Evolutionary conservation across 2,329 filamentous ascomycete species (phyloP).

Genomic region (Aureobasidium pullulans): DNA sequence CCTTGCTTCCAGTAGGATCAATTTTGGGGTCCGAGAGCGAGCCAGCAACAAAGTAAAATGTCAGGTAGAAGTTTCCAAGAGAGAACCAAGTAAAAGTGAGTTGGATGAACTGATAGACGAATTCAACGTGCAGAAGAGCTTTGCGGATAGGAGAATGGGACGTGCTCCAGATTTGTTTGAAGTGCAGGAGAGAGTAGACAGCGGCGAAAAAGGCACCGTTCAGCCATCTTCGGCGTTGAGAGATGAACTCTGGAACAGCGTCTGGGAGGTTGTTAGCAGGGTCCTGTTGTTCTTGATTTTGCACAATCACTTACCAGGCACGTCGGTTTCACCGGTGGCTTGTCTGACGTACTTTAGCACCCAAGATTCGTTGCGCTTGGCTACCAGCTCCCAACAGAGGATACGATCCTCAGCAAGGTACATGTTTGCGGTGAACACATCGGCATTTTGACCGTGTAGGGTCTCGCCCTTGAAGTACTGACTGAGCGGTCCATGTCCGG

Average conservation of each 20-base stretch:
- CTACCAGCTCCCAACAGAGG: conserved; percentile 89
- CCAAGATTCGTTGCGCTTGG: conserved; percentile 91
- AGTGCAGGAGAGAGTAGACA: conserved; percentile 94
- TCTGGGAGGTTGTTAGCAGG: conserved; percentile 45
- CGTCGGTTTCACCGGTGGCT: conserved; percentile 95
- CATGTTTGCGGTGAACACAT: conserved; percentile 97
- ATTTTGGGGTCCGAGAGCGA: conserved; percentile 70
- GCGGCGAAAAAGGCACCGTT: conserved; percentile 98
- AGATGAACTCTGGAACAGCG: conserved; percentile 91
- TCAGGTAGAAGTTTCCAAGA: conserved; percentile 94
- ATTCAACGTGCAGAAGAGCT: conserved; percentile 86
- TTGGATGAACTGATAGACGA: conserved; percentile 88
- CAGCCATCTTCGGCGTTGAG: conserved; percentile 90
- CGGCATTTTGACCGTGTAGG: conserved; percentile 87
- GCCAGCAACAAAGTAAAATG: conserved; percentile 95
- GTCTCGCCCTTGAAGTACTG: conserved; percentile 99
- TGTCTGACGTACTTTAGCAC: conserved; percentile 96
- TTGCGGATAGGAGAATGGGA: conserved; percentile 89
- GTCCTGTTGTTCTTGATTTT: background rate
- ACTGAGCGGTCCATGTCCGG: conserved; percentile 86
- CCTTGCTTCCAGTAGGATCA: conserved; percentile 72
- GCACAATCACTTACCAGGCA: conserved; percentile 62
- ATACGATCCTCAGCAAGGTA: conserved; percentile 87
- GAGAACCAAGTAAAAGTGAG: conserved; percentile 97
- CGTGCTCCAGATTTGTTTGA: conserved; percentile 83